Evolutionary conservation across 495 filamentous ascomycete species (phyloP).

Genomic region (Xylaria cubensis): DNA sequence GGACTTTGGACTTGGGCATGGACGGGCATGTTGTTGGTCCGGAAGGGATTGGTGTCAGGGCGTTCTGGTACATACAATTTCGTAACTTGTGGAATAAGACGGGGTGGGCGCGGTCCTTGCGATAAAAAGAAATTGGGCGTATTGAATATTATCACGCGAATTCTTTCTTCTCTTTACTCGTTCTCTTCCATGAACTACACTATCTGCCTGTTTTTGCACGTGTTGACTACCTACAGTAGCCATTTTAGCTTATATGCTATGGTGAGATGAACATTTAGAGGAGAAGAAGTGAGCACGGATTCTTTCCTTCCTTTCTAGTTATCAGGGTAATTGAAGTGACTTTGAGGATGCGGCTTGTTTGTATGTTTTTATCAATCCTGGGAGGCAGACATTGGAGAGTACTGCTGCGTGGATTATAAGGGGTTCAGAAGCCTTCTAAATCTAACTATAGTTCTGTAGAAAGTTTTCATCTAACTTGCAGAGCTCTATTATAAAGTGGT

Average conservation of each 20-base stretch:
- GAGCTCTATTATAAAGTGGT: no score
- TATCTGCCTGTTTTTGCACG: no score
- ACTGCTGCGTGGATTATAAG: no score
- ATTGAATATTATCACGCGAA: constrained; percentile 1
- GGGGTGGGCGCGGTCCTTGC: not conserved
- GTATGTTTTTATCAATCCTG: not conserved
- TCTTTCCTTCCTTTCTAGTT: not conserved
- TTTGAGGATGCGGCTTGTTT: not conserved
- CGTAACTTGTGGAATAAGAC: not conserved
- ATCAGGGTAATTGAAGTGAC: not conserved
- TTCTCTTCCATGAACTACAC: not conserved
- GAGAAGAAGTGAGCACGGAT: not conserved
- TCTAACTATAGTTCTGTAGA: no score
- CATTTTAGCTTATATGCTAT: not conserved
- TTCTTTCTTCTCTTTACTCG: not conserved
- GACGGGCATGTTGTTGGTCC: not conserved
- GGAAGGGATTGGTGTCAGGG: constrained; percentile 2
- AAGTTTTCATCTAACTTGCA: no score
- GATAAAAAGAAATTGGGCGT: constrained; percentile 14
- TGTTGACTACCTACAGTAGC: not conserved
- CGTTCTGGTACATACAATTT: not conserved
- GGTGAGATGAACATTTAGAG: not conserved
- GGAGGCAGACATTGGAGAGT: no score
- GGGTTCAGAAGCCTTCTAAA: no score
- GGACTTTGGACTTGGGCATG: not conserved